Evolutionary conservation across 192 early-diverging fungal species (phyloP).

Genomic region (Entomortierella parvispora): DNA sequence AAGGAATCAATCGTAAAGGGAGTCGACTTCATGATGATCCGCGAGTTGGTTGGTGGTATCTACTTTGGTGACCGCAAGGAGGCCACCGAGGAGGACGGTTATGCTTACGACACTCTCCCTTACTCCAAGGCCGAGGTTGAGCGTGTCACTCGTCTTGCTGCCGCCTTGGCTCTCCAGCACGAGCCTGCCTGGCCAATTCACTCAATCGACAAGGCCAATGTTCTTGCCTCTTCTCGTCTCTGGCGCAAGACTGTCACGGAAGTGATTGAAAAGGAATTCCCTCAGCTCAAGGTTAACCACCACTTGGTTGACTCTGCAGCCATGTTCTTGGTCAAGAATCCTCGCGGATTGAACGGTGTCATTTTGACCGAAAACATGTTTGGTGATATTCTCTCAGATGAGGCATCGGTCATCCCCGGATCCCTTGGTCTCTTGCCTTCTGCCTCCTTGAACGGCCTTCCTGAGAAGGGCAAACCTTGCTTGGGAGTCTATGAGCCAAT

Average conservation of each 20-base stretch:
- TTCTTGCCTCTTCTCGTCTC: constrained; percentile 95
- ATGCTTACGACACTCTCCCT: constrained; percentile 92
- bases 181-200: constrained; percentile 89
- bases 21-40: constrained; percentile 91
- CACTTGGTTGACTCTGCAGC: constrained; percentile 97
- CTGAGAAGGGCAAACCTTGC: constrained; percentile 73
- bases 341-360: constrained; percentile 90
- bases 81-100: constrained; percentile 71
- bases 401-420: constrained; percentile 95
- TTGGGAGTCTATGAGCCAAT: constrained; percentile 98
- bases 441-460: constrained; percentile 90
- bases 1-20: constrained; percentile 91
- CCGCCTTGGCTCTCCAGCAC: constrained; percentile 79
- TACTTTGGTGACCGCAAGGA: constrained; percentile 97
- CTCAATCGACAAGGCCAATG: constrained; percentile 99
- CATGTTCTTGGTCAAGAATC: constrained; percentile 96
- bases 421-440: constrained; percentile 93
- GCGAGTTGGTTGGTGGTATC: constrained; percentile 97
- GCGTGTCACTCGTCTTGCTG: constrained; percentile 96
- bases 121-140: constrained; percentile 92
- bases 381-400: constrained; percentile 98
- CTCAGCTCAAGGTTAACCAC: constrained; percentile 85
- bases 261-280: constrained; percentile 89
- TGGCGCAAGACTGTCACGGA: constrained; percentile 96
- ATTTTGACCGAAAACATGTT: constrained; percentile 99